Evolutionary conservation across 345 rosid genomes (phyloP).

Genomic region (Angophora floribunda): DNA sequence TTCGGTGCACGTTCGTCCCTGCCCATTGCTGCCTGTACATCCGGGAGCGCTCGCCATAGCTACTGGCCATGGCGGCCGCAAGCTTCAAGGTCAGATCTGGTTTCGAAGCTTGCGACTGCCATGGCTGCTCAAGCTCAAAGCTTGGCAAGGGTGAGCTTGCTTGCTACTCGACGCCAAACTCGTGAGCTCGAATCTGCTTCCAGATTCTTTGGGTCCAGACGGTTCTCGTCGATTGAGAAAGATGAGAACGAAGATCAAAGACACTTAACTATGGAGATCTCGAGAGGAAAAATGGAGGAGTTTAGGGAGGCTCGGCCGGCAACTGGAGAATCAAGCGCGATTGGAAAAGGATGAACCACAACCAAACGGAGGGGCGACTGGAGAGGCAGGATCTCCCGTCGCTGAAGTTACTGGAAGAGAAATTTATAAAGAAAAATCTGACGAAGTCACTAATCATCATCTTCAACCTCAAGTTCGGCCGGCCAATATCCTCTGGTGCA

Average conservation of each 20-base stretch:
- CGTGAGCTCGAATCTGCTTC: background rate
- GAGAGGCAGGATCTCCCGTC: too few species aligned
- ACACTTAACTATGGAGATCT: background rate
- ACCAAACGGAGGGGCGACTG: background rate
- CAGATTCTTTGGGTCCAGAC: background rate
- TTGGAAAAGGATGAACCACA: background rate
- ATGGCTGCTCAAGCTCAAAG: background rate
- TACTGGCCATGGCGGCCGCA: background rate
- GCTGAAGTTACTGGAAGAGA: background rate
- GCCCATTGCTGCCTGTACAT: background rate
- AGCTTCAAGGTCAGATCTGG: background rate
- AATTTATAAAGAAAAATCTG: background rate
- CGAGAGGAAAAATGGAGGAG: background rate
- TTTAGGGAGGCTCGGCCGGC: background rate
- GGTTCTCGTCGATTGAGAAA: background rate
- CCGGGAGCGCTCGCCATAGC: background rate
- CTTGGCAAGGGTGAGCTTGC: background rate
- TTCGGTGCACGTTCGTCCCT: accelerated
- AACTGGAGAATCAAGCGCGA: background rate
- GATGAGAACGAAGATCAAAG: background rate
- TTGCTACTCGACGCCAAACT: background rate
- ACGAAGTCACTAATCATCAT: background rate
- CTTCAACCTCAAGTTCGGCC: background rate
- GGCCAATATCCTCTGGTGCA: background rate
- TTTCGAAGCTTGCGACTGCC: background rate